Evolutionary conservation across 2,329 filamentous ascomycete genomes (phyloP).

Genomic region (Neonectria punicea): DNA sequence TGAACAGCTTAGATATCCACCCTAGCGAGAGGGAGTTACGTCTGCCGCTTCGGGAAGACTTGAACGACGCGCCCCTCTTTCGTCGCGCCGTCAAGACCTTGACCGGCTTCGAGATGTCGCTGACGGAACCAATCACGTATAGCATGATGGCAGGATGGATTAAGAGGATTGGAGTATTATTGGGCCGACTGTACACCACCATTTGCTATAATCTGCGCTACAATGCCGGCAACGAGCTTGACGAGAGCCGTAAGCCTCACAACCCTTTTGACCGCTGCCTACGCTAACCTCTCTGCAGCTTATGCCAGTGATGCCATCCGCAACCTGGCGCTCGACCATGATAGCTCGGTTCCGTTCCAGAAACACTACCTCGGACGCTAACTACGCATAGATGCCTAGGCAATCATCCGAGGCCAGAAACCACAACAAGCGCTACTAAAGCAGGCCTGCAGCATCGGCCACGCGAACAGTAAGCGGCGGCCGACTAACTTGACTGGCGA

Average conservation of each 20-base stretch:
- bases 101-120: conserved; percentile 27
- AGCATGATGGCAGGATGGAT: conserved; percentile 27
- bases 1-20: conserved; percentile 41
- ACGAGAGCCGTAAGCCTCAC: no score
- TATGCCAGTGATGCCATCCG: no score
- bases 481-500: conserved; percentile 29
- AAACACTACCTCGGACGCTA: not conserved
- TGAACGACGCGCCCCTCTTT: not conserved
- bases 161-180: conserved; percentile 2
- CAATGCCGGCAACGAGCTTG: no score
- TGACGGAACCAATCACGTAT: conserved; percentile 20
- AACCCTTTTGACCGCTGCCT: no score
- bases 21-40: conserved; percentile 35
- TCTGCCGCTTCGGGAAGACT: conserved; percentile 8
- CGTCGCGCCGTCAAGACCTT: conserved; percentile 3
- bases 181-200: no score
- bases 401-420: conserved; percentile 24
- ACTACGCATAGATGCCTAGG: conserved; percentile 19
- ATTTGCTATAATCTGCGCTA: no score
- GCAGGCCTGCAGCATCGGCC: conserved; percentile 10
- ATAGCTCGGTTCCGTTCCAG: no score
- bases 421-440: conserved; percentile 30
- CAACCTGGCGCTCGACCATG: no score
- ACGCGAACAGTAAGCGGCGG: conserved; percentile 28
- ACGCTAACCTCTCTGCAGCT: no score